phyloP scores from a whole-genome alignment of 495 filamentous ascomycete genomes.

The Penicillium lividum region DNA sequence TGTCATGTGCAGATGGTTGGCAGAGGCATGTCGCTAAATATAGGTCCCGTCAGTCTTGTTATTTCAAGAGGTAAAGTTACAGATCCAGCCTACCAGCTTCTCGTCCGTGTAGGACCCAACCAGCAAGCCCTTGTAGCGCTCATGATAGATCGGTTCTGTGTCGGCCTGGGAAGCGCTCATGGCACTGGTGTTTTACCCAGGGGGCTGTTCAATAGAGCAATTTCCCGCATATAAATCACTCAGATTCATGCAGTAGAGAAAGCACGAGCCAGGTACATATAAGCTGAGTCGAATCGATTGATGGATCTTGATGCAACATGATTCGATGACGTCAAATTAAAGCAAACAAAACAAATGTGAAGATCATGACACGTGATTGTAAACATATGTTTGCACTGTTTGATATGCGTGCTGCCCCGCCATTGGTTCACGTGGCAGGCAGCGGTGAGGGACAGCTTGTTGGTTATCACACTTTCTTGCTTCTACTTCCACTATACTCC shows the following conservation, averaged over 20 bases:
- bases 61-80: slow-evolving; percentile 6
- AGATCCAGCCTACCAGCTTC: slow-evolving; percentile 48
- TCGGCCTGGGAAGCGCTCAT: slow-evolving; percentile 33
- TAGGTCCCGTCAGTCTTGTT: slow-evolving; percentile 13
- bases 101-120: slow-evolving; percentile 54
- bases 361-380: background rate
- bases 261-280: slow-evolving; percentile 14
- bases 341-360: background rate
- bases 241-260: slow-evolving; percentile 5
- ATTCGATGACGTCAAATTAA: slow-evolving; percentile 35
- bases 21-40: slow-evolving; percentile 59
- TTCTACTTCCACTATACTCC: slow-evolving; percentile 16
- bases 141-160: slow-evolving; percentile 20
- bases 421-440: slow-evolving; percentile 3
- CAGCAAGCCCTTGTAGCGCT: slow-evolving; percentile 39
- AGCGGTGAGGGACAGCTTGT: slow-evolving; percentile 2
- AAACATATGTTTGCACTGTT: background rate
- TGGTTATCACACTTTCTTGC: slow-evolving; percentile 8
- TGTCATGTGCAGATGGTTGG: slow-evolving; percentile 64
- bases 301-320: slow-evolving; percentile 19
- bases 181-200: slow-evolving; percentile 20
- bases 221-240: slow-evolving; percentile 11
- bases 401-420: background rate
- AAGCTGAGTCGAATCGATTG: slow-evolving; percentile 17
- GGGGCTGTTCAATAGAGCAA: background rate